A percentile compares a stretch with the other conserved stretches of the same genome.
Conservation (phyloP, 2,329 filamentous ascomycete genomes). For the Aspergillus texensis region DNA sequence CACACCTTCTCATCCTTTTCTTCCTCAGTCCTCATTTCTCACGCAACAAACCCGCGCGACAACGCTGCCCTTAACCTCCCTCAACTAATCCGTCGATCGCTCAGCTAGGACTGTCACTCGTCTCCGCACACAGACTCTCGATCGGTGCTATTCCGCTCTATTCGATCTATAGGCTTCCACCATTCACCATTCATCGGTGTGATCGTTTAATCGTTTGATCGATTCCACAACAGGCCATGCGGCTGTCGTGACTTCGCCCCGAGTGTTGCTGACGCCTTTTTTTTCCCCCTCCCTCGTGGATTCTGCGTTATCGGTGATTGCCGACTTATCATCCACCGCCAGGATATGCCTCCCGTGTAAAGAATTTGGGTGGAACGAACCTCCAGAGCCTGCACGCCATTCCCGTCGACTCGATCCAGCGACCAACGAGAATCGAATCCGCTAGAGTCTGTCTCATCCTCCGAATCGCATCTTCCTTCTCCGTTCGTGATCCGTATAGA, state of each 20-base stretch:
- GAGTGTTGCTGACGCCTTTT: background rate
- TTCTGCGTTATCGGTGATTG: background rate
- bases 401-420: background rate
- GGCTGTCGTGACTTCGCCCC: background rate
- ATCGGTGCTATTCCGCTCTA: background rate
- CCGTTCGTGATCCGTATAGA: constrained; percentile 13
- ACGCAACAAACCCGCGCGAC: background rate
- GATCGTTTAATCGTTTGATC: background rate
- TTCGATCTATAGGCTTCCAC: background rate
- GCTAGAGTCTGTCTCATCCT: background rate
- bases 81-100: background rate
- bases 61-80: background rate
- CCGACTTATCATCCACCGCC: background rate
- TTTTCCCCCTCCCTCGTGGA: background rate
- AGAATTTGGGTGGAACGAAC: background rate
- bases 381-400: background rate
- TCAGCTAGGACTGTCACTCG: background rate
- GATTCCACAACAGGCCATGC: background rate
- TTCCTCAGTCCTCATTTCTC: background rate
- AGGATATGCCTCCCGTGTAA: constrained; percentile 4
- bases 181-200: background rate
- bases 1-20: background rate
- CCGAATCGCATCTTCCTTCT: background rate
- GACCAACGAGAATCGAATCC: background rate
- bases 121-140: background rate